Evolutionary conservation across 192 early-diverging fungal genomes (phyloP).

Genomic region (Coemansia aciculifera): DNA sequence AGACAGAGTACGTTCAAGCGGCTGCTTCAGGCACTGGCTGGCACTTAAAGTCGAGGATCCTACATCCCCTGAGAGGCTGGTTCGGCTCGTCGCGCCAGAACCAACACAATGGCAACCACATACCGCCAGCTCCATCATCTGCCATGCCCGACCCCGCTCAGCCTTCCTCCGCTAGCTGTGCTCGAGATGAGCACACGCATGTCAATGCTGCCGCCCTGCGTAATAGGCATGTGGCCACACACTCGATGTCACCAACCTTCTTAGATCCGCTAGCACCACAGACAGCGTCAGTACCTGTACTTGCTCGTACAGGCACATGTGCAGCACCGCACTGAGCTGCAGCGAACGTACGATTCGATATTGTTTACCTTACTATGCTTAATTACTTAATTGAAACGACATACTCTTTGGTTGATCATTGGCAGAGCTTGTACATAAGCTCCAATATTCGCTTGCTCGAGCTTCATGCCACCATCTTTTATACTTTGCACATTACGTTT

Average conservation of each 20-base stretch:
- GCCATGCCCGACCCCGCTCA: neutral
- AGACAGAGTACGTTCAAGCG: slow-evolving; percentile 4
- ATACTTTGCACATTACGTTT: neutral
- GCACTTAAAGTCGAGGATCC: slow-evolving; percentile 47
- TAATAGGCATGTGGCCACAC: neutral
- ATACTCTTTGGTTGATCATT: no score
- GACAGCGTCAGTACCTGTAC: neutral
- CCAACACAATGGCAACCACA: neutral
- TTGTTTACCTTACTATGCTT: neutral
- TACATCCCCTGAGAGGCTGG: slow-evolving; percentile 51
- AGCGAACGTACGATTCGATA: neutral
- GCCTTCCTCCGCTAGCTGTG: neutral
- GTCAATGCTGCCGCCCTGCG: neutral
- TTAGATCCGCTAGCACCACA: slow-evolving; percentile 14
- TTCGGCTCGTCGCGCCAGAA: slow-evolving; percentile 49
- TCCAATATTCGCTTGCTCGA: no score
- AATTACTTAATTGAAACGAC: neutral
- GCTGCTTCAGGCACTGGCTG: slow-evolving; percentile 21
- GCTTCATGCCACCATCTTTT: neutral
- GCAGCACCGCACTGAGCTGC: neutral
- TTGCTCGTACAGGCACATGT: neutral
- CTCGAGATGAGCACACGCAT: neutral
- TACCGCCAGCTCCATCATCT: neutral
- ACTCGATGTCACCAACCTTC: slow-evolving; percentile 11
- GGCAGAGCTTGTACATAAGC: no score